Evolutionary conservation across 108 stramenopile species (phyloP).

Genomic region (Nitzschia sp.): DNA sequence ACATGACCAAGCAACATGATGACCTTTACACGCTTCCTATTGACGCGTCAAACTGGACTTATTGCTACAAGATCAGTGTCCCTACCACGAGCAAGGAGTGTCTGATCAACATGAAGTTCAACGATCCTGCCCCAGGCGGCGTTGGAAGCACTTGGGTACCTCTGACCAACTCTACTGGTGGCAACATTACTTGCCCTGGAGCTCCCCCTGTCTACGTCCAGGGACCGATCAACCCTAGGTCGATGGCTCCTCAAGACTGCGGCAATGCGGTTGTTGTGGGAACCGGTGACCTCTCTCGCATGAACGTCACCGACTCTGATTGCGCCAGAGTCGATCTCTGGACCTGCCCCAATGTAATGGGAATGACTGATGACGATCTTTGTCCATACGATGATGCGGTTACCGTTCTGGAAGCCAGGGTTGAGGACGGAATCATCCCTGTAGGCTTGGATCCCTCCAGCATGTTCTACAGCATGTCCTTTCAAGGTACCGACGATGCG

Average conservation of each 20-base stretch:
- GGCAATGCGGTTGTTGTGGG: background rate
- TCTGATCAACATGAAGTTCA: background rate
- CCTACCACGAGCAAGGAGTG: background rate
- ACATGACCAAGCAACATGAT: background rate
- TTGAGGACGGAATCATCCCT: constrained; percentile 3
- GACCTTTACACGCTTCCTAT: background rate
- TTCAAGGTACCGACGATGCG: background rate
- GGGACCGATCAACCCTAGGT: background rate
- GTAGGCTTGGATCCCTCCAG: background rate
- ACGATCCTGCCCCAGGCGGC: background rate
- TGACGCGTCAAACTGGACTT: background rate
- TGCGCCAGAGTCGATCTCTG: background rate
- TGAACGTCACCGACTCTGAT: background rate
- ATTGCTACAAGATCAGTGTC: background rate
- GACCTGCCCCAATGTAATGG: background rate
- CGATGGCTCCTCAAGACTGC: background rate
- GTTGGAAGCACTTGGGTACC: background rate
- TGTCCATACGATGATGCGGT: constrained; percentile 1
- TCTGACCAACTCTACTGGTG: background rate
- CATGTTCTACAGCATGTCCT: background rate
- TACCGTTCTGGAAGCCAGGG: background rate
- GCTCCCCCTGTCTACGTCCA: background rate
- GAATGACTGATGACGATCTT: background rate
- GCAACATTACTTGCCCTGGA: background rate
- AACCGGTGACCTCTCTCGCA: background rate